phyloP scores from a whole-genome alignment of 2,329 filamentous ascomycete genomes.

The Fusarium avenaceum region DNA sequence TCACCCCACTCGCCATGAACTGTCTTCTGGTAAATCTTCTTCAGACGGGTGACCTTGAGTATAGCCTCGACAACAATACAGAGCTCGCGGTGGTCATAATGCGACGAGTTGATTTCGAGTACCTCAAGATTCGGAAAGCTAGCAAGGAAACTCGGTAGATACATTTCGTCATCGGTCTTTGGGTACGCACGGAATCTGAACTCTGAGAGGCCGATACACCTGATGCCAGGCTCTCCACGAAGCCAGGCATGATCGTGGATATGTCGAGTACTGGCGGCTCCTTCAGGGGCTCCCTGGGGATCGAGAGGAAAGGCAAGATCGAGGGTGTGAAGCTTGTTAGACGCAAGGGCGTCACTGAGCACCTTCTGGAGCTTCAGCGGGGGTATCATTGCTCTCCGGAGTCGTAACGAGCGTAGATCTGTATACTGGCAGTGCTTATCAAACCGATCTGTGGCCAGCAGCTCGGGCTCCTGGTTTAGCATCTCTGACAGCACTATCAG shows the following conservation, averaged over 20 bases:
- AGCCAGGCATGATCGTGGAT: conserved; percentile 55
- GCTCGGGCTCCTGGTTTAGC: conserved; percentile 32
- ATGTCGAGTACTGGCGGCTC: conserved; percentile 48
- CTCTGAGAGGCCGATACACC: conserved; percentile 52
- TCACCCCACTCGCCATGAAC: conserved; percentile 53
- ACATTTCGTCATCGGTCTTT: conserved; percentile 48
- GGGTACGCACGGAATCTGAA: conserved; percentile 54
- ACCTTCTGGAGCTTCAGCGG: conserved; percentile 45
- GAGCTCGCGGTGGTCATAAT: conserved; percentile 51
- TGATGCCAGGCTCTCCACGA: conserved; percentile 52
- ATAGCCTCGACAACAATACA: conserved; percentile 50
- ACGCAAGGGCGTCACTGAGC: conserved; percentile 47
- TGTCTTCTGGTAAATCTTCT: conserved; percentile 52
- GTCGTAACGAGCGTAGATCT: conserved; percentile 49
- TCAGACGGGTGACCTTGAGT: conserved; percentile 51
- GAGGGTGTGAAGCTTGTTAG: conserved; percentile 52
- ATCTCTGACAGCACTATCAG: conserved; percentile 31
- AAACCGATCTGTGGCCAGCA: conserved; percentile 21
- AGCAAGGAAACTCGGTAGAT: conserved; percentile 53
- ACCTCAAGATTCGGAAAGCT: conserved; percentile 56
- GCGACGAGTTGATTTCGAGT: conserved; percentile 52
- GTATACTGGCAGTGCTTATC: conserved; percentile 42
- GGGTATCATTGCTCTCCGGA: conserved; percentile 46
- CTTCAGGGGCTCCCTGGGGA: conserved; percentile 40
- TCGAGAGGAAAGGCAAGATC: conserved; percentile 55